Evolutionary conservation across 75 land plant species (phyloP).

Genomic region (Pinus albicaulis): DNA sequence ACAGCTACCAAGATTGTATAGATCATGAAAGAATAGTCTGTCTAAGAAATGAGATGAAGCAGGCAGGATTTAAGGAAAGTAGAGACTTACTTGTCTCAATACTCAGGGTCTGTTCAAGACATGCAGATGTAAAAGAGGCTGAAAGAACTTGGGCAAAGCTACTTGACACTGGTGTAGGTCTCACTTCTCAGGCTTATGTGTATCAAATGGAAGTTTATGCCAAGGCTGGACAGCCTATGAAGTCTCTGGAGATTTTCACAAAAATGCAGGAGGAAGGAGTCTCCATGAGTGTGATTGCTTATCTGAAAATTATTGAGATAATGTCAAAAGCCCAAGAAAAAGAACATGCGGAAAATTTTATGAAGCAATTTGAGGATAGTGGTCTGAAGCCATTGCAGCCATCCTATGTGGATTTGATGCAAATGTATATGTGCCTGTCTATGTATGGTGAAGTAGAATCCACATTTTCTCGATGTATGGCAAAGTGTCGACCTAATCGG

Average conservation of each 20-base stretch:
- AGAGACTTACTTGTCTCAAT: slow-evolving; percentile 55
- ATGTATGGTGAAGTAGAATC: slow-evolving; percentile 62
- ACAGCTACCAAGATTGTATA: too few species aligned
- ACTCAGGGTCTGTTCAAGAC: slow-evolving; percentile 62
- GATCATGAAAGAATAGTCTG: too few species aligned
- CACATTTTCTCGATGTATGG: slow-evolving; percentile 36
- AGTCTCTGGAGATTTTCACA: slow-evolving; percentile 58
- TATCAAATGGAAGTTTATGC: slow-evolving; percentile 77
- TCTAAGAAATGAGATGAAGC: slow-evolving; percentile 23
- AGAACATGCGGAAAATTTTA: slow-evolving; percentile 53
- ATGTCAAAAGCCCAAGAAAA: slow-evolving; percentile 53
- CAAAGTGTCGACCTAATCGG: slow-evolving; percentile 52
- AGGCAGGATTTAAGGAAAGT: slow-evolving; percentile 38
- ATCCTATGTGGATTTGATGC: slow-evolving; percentile 59
- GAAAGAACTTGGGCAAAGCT: slow-evolving; percentile 63
- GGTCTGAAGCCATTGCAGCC: slow-evolving; percentile 52
- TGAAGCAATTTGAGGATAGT: slow-evolving; percentile 57
- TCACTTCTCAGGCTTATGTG: slow-evolving; percentile 62
- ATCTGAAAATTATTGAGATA: slow-evolving; percentile 69
- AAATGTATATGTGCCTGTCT: slow-evolving; percentile 52
- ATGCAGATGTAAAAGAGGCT: slow-evolving; percentile 70
- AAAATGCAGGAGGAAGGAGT: slow-evolving; percentile 40
- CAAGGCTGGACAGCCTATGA: slow-evolving; percentile 52
- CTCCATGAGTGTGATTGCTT: slow-evolving; percentile 46
- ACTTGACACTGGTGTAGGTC: slow-evolving; percentile 16